These are phyloP conservation scores for Cystobasidiopsis lactophilus DNA, from an alignment of 768 basidiomycete species.

Conservation along the genomic window DNA sequence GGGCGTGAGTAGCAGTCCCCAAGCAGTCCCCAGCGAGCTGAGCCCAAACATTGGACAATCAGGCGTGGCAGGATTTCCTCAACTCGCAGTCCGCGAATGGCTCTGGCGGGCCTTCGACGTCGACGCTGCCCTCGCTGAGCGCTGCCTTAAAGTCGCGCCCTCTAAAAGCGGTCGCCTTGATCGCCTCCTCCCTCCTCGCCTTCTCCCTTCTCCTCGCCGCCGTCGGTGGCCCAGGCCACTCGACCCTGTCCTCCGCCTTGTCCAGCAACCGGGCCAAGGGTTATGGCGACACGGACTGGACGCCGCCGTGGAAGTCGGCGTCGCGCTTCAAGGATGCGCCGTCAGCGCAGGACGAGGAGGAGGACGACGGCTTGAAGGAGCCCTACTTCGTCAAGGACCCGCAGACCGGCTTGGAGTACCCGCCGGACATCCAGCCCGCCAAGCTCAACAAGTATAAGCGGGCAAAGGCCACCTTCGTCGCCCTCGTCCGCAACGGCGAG, in stretches of 20 bases:
- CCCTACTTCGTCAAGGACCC: constrained; percentile 5
- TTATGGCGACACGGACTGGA: not conserved
- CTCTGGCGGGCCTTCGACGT: not conserved
- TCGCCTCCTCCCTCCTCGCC: not conserved
- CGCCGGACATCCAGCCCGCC: constrained; percentile 17
- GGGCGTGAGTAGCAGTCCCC: no score
- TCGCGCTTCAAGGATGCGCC: no score
- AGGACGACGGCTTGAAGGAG: not conserved
- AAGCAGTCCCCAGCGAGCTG: no score
- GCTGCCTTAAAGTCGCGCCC: not conserved
- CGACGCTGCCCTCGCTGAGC: not conserved
- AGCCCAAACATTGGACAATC: no score
- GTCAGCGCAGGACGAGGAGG: not conserved
- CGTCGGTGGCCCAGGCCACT: not conserved
- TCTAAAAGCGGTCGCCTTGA: not conserved
- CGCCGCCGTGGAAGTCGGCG: not conserved
- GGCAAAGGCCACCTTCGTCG: constrained; percentile 15
- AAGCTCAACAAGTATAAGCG: constrained; percentile 17
- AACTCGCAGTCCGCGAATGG: not conserved
- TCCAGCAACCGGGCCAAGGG: not conserved
- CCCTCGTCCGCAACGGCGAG: constrained; percentile 16
- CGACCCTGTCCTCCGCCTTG: not conserved
- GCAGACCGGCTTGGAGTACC: constrained; percentile 7
- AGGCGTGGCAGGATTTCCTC: no score
- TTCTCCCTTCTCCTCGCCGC: not conserved